Evolutionary conservation across 177 flowering plant genomes (phyloP), one percentile per base, ranked within the genome.

Genomic region (Telopea speciosissima): DNA sequence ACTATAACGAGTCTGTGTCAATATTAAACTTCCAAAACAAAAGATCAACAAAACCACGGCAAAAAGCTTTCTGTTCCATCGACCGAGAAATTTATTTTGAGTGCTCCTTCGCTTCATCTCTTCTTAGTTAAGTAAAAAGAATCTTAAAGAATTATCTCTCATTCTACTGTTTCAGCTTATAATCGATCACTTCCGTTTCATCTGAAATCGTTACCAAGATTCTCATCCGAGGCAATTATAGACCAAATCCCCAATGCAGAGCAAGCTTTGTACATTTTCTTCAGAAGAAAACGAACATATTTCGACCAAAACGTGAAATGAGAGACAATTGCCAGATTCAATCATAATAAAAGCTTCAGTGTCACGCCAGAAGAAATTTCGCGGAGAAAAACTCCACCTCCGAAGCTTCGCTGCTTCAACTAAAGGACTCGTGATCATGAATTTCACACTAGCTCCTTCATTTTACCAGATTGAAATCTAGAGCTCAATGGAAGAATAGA

Each of bases 21-120:
- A 42, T 67, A 82, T 54, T 70, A 89, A 76, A 56, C 86, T 83
- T 44, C 78, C 90, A 23, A 89, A 78, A 65, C 93, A 89, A 71
- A 89, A 78, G 16, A 78, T 80, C 25, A 86, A 1, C 72, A 88
- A 62, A 22, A 87, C 11, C 70, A 74, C 19, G 3, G 69, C 83
- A 12, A 80, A 77, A 9, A 87, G 8, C 76, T 80, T 93, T 76
- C 77, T 82, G 89, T 77, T 89, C 92, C 91, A 90, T 84, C 69
- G 80, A 62, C 65, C 73, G 21, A 64, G 45, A 11, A 79, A 74
- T 72, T 82, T 87, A 70, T 81, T 83, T 67, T 77, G 80, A 63
- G 33, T 68, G 23, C 67, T 77, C 81, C 82, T 87, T 42, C 84
- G 74, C 84, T 83, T 82, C 89, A 83, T 86, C 60, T 61, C 7